Evolutionary conservation across 2,329 filamentous ascomycete species (phyloP), one percentile per base, ranked within the genome.

Genomic region (Diaporthe vaccinii): DNA sequence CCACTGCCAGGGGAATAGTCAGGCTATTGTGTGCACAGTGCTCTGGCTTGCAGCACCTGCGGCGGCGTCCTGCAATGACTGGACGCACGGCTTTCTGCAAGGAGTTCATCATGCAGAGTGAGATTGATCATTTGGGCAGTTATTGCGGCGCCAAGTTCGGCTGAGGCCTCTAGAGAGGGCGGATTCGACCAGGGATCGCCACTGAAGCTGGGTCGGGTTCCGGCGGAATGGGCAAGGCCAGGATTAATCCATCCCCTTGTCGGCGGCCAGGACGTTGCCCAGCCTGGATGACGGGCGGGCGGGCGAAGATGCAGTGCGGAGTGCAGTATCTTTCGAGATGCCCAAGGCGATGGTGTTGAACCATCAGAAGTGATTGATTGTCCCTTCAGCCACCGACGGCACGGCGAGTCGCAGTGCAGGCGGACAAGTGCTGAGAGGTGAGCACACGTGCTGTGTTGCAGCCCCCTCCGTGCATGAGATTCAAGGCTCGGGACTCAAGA

Each of bases 121-220:
- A 65, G 59, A 73, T 55, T 65, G 58, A 65, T 73, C 58, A 73
- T 62, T 55, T 65, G 58, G 71, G 34, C 61, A 51, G 25, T 55
- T 53, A 55, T 55, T 73, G 71, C 36, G 46, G 51, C n/a, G 71
- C 58, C 25, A 73, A 55, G 49, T 65, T 25, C 51, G 58, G 58
- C 46, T 55, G 49, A 28, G 34, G 34, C 58, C 15, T 57, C 22
- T 73, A 39, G 34, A 55, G 46, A 28, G 51, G 25, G 36, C 22
- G 58, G 7, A 55, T 25, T 1, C 5, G 44, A 53, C 71, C 31
- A 55, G 58, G 58, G 58, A 55, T 65, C 36, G 46, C 39, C 46
- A 55, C 20, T 65, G 46, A 34, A 44, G 22, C 49, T 41, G 70
- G 46, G 59, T 46, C 39, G 46, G 36, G 15, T 57, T 39, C 36